These are phyloP conservation scores for Urtica urens DNA, from an alignment of 306 rosid genomes.

Conservation along the genomic window DNA sequence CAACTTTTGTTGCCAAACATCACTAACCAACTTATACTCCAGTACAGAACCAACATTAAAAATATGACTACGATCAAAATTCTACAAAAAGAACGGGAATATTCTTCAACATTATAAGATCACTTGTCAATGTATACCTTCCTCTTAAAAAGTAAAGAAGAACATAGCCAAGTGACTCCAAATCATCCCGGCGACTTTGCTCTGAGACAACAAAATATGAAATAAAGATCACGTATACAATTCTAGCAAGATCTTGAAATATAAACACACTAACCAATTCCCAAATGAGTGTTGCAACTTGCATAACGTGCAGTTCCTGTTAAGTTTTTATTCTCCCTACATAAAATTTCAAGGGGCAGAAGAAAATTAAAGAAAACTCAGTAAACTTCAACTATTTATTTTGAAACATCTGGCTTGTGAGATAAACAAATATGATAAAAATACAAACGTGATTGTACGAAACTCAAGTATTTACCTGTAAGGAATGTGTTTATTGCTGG, in stretches of 20 bases:
- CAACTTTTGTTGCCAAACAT: conserved; percentile 1
- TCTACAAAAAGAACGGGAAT: too few species aligned
- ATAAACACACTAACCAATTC: conserved; percentile 74
- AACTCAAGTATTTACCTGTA: conserved; percentile 38
- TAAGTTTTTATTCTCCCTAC: conserved; percentile 80
- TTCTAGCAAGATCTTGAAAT: conserved; percentile 4
- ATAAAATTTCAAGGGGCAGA: neutral
- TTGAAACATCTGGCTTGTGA: neutral
- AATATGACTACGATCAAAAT: neutral
- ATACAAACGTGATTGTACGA: neutral
- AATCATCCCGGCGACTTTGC: conserved; percentile 96
- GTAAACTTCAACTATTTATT: neutral
- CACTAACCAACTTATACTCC: neutral
- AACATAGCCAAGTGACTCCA: conserved; percentile 95
- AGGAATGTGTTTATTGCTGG: conserved; percentile 72
- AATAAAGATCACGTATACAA: conserved; percentile 2
- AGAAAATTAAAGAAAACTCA: neutral
- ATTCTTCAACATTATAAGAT: neutral
- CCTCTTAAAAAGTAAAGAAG: conserved; percentile 91
- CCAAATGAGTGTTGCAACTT: conserved; percentile 95
- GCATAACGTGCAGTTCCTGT: conserved; percentile 99
- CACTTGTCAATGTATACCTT: conserved; percentile 33
- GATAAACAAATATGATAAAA: neutral
- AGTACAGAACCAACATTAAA: neutral
- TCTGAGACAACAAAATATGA: conserved; percentile 36